Evolutionary conservation across 768 basidiomycete species (phyloP), one percentile per base, ranked within the genome.

Genomic region (Suillus subluteus): DNA sequence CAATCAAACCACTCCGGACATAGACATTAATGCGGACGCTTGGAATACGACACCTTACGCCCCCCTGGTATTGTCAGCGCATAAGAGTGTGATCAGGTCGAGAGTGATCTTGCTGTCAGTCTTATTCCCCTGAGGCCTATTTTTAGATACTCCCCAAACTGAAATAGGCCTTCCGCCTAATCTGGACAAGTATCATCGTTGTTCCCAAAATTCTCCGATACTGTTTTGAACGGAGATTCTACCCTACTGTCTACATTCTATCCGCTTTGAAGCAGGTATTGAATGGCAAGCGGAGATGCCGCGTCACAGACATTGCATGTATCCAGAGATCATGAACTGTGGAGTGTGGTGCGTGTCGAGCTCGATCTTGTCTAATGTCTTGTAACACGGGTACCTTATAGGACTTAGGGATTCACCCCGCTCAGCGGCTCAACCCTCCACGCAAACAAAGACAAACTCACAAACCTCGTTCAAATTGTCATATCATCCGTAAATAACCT

Each of bases 321-420:
- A 86, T 98, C 7, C 96, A 96, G 75, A 97, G 97, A 99, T 72
- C 94, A 96, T 73, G 96, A 98, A 76, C 81, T 91, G 95, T n/a
- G n/a, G 95, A 85, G 89, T 32, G 86, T 86, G 86, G 92, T 91
- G 65, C 18, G 38, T 26, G 8, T 43, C 41, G 41, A 16, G 41
- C 15, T 41, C 43, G 43, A 44, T 44, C 43, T 44, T 21, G 43
- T 44, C 41, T 16, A 26, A 26, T 26, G 26, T 26, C 26, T 26
- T 26, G 26, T 3, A 3, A 50, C 13, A 15, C 23, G 13, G 26
- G 44, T 11, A 46, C 44, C 18, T n/a, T 8, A 35, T 50, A 41
- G 46, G 32, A 63, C 70, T 13, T 43, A 94, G 91, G 94, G 94
- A 5, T 79, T 96, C 64, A 93, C 91, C 95, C 26, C 0, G 69